Percentiles rank a stretch among this genome's conserved stretches.
Conservation (phyloP, 495 filamentous ascomycete species). For the Hypoxylon lenormandii region DNA sequence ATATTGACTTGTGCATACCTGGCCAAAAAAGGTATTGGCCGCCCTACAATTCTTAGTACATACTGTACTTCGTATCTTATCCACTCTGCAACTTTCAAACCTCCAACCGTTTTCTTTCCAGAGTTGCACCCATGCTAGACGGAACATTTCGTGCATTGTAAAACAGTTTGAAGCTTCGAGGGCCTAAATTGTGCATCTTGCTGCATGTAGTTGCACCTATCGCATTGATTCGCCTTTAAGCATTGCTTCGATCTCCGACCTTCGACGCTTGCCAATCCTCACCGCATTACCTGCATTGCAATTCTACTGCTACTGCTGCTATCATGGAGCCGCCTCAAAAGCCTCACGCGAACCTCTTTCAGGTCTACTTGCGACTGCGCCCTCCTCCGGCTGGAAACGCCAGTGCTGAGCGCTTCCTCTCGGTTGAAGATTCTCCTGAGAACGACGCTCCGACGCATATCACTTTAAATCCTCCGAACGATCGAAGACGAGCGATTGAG, state of each 20-base stretch:
- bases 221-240: slow-evolving; percentile 1
- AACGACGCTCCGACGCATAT: slow-evolving; percentile 78
- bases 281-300: background rate
- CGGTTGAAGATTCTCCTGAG: slow-evolving; percentile 72
- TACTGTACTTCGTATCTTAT: slow-evolving; percentile 11
- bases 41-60: background rate
- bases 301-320: background rate
- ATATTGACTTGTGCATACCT: slow-evolving; percentile 32
- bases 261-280: slow-evolving; percentile 22
- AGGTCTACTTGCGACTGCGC: slow-evolving; percentile 90
- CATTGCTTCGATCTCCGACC: too few species aligned
- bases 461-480: slow-evolving; percentile 84
- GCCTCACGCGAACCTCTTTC: slow-evolving; percentile 72
- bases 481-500: slow-evolving; percentile 87
- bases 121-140: slow-evolving; percentile 30
- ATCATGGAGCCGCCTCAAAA: slow-evolving; percentile 51
- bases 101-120: slow-evolving; percentile 32
- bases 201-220: slow-evolving; percentile 36
- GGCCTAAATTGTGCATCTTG: slow-evolving; percentile 23
- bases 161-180: slow-evolving; percentile 6
- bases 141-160: slow-evolving; percentile 46
- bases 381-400: slow-evolving; percentile 68
- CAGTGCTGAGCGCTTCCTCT: slow-evolving; percentile 75
- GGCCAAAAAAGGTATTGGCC: too few species aligned
- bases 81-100: slow-evolving; percentile 16